These are phyloP conservation scores for Geranomyces variabilis DNA, from an alignment of 192 early-diverging fungal genomes.

Conservation along the genomic window DNA sequence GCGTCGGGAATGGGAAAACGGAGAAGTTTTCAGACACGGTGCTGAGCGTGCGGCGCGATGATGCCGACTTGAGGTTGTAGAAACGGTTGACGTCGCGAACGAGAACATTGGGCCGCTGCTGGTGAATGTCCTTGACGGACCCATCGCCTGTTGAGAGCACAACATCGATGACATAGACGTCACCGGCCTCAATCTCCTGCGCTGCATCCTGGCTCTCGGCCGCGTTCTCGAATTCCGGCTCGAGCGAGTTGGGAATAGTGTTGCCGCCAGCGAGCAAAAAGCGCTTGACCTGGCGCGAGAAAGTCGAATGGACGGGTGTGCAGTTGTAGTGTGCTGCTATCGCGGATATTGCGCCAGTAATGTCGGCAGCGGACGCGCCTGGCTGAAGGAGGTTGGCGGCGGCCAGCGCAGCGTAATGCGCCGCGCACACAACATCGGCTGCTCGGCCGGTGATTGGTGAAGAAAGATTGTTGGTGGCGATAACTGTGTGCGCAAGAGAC, in stretches of 20 bases:
- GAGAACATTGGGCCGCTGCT: conserved; percentile 78
- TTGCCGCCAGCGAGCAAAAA: conserved; percentile 35
- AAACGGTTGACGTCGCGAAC: conserved; percentile 77
- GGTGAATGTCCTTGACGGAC: conserved; percentile 26
- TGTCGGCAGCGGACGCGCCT: conserved; percentile 54
- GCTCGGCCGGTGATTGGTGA: conserved; percentile 73
- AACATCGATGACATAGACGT: conserved; percentile 91
- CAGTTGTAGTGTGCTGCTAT: conserved; percentile 76
- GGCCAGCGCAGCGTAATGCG: conserved; percentile 84
- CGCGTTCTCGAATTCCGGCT: conserved; percentile 42
- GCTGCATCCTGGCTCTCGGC: not conserved
- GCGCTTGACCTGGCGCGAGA: conserved; percentile 59
- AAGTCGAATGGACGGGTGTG: conserved; percentile 73
- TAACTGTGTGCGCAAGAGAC: conserved; percentile 78
- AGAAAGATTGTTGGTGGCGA: conserved; percentile 56
- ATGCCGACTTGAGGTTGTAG: conserved; percentile 85
- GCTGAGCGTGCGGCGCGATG: conserved; percentile 70
- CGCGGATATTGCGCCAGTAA: conserved; percentile 77
- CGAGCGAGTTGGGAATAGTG: conserved; percentile 54
- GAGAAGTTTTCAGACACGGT: conserved; percentile 76
- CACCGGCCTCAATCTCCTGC: conserved; percentile 68
- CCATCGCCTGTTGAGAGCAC: conserved; percentile 65
- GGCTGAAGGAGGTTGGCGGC: conserved; percentile 80
- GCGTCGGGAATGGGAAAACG: conserved; percentile 82
- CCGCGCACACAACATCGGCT: conserved; percentile 90